Conservation (phyloP, 441 rosid species). For the Euphorbia celastroides region DNA sequence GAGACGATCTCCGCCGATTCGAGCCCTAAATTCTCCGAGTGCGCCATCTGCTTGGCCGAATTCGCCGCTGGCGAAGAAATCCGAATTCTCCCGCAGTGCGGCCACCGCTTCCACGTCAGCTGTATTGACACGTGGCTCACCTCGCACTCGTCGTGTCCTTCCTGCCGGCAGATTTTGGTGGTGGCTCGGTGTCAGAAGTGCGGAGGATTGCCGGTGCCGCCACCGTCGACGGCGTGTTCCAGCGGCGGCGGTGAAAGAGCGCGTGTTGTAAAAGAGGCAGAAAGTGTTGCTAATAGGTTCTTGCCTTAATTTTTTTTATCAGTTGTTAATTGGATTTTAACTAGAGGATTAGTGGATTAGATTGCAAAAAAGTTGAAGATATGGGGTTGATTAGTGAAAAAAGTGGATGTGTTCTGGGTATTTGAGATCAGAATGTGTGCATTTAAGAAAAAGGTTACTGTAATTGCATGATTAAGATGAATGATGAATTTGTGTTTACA, state of each 20-base stretch:
- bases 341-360: neutral
- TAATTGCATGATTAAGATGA: neutral
- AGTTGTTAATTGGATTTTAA: neutral
- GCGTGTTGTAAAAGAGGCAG: conserved; percentile 39
- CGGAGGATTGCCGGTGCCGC: conserved; percentile 44
- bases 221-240: conserved; percentile 24
- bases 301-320: conserved; percentile 23
- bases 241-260: conserved; percentile 26
- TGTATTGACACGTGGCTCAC: conserved; percentile 95
- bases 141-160: conserved; percentile 91
- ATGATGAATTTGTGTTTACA: neutral
- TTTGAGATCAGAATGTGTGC: neutral
- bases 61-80: conserved; percentile 63
- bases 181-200: conserved; percentile 67
- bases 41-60: conserved; percentile 37
- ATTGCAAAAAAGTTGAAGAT: neutral
- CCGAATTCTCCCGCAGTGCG: conserved; percentile 80
- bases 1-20: conserved; percentile 37
- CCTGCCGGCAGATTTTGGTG: conserved; percentile 81
- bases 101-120: conserved; percentile 79
- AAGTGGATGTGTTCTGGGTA: neutral
- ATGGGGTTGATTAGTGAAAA: neutral
- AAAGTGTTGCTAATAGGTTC: conserved; percentile 43
- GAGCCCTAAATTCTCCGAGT: conserved; percentile 42
- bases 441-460: neutral